phyloP scores from a whole-genome alignment of 768 basidiomycete genomes.

The Tremella fuciformis region DNA sequence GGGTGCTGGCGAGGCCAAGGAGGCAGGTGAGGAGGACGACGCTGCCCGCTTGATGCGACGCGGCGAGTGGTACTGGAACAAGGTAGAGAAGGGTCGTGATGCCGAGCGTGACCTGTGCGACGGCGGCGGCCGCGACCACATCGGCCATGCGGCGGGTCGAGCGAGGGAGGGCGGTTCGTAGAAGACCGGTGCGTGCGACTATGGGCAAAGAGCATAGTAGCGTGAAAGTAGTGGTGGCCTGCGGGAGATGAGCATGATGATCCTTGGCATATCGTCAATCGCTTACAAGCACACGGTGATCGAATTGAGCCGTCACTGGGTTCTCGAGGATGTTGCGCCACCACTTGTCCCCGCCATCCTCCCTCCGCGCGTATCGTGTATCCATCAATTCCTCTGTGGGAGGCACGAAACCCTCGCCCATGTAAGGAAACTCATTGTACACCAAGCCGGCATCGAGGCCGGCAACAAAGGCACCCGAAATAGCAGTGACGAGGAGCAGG shows the following conservation, averaged over 20 bases:
- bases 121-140: constrained; percentile 50
- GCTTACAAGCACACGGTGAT: constrained; percentile 86
- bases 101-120: constrained; percentile 70
- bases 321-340: constrained; percentile 97
- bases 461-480: constrained; percentile 97
- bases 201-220: constrained; percentile 32
- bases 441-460: constrained; percentile 92
- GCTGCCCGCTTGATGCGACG: constrained; percentile 92
- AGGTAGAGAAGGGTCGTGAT: constrained; percentile 83
- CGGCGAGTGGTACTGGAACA: constrained; percentile 87
- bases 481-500: constrained; percentile 83
- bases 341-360: constrained; percentile 74
- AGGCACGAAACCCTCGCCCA: constrained; percentile 84
- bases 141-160: constrained; percentile 69
- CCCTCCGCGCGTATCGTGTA: constrained; percentile 65
- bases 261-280: no score
- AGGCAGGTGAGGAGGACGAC: constrained; percentile 79
- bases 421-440: constrained; percentile 98
- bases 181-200: constrained; percentile 54
- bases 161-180: constrained; percentile 61
- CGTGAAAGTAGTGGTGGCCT: constrained; percentile 73
- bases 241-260: background rate
- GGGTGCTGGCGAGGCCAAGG: constrained; percentile 68
- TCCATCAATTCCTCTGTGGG: constrained; percentile 79
- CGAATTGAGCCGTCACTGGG: constrained; percentile 94